These are phyloP conservation scores for Collybiopsis luxurians DNA, from an alignment of 768 basidiomycete species.

Conservation along the genomic window DNA sequence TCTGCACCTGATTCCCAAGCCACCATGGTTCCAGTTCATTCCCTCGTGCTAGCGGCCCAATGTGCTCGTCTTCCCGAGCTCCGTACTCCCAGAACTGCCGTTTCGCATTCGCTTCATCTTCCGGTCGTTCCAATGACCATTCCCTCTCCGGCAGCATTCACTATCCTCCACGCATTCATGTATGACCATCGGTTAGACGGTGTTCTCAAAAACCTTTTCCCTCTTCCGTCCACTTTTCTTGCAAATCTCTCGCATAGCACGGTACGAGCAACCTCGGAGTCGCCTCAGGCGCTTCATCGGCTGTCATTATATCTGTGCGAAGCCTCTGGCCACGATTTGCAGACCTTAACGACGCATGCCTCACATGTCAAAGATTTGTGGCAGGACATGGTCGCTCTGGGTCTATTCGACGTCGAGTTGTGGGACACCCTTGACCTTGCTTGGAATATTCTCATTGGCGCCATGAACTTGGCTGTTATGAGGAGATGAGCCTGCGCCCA, in stretches of 20 bases:
- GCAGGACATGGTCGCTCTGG: slow-evolving; percentile 75
- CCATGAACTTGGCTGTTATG: slow-evolving; percentile 31
- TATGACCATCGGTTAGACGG: slow-evolving; percentile 61
- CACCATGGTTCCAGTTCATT: slow-evolving; percentile 59
- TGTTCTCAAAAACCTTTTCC: slow-evolving; percentile 65
- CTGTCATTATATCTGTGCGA: slow-evolving; percentile 52
- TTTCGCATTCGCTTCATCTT: slow-evolving; percentile 34
- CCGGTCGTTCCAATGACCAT: slow-evolving; percentile 71
- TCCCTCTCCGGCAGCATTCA: slow-evolving; percentile 69
- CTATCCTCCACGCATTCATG: slow-evolving; percentile 61
- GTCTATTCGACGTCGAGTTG: slow-evolving; percentile 66
- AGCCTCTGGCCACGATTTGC: slow-evolving; percentile 41
- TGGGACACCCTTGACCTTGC: slow-evolving; percentile 80
- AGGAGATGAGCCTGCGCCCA: too few species aligned
- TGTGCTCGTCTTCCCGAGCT: slow-evolving; percentile 56
- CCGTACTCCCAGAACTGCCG: slow-evolving; percentile 31
- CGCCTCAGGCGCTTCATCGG: slow-evolving; percentile 50
- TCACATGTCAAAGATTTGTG: slow-evolving; percentile 75
- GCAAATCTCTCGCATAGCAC: slow-evolving; percentile 40
- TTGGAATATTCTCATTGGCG: slow-evolving; percentile 71
- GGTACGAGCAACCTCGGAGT: slow-evolving; percentile 41
- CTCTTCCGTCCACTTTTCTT: slow-evolving; percentile 46
- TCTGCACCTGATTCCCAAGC: slow-evolving; percentile 39
- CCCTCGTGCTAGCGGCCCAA: slow-evolving; percentile 57
- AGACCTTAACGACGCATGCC: slow-evolving; percentile 52